A percentile compares a stretch with the other conserved stretches of the same genome.
Evolutionary conservation across 176 grass and related monocot genomes (phyloP).

Genomic region (Oryza nivara): DNA sequence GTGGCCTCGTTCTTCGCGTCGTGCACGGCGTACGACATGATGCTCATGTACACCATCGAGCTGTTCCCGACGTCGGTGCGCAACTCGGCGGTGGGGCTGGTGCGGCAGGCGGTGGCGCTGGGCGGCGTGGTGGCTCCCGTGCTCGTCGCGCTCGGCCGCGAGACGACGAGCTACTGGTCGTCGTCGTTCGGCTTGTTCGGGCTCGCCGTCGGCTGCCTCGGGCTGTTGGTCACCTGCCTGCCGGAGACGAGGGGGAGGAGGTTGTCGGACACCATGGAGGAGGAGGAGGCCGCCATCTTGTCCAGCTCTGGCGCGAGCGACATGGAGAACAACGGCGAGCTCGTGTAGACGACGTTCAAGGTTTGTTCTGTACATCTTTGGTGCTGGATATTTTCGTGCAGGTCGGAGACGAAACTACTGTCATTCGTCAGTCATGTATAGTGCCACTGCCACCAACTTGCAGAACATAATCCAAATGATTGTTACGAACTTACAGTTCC

Average conservation of each 20-base stretch:
- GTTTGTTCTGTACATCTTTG: too few species aligned
- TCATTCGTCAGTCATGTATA: too few species aligned
- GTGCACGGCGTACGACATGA: slow-evolving; percentile 71
- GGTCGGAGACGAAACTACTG: too few species aligned
- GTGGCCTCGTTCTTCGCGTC: slow-evolving; percentile 69
- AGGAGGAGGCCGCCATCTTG: slow-evolving; percentile 19
- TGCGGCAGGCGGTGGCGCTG: slow-evolving; percentile 65
- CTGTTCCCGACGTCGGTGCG: slow-evolving; percentile 88
- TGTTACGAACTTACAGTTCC: too few species aligned
- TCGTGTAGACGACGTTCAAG: slow-evolving; percentile 23
- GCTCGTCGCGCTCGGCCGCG: slow-evolving; percentile 67
- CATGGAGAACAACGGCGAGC: slow-evolving; percentile 4
- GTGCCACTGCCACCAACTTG: too few species aligned
- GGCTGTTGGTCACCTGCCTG: slow-evolving; percentile 48
- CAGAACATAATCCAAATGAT: too few species aligned
- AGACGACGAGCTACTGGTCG: slow-evolving; percentile 44
- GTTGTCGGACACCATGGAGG: slow-evolving; percentile 92
- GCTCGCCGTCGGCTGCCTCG: slow-evolving; percentile 54
- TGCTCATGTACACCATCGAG: slow-evolving; percentile 77
- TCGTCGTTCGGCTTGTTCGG: slow-evolving; percentile 79
- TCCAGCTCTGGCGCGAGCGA: neutral
- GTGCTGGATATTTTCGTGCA: too few species aligned
- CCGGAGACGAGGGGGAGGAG: slow-evolving; percentile 74
- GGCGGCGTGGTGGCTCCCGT: slow-evolving; percentile 72
- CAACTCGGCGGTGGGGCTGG: slow-evolving; percentile 75